A percentile compares a stretch with the other conserved stretches of the same genome.
Evolutionary conservation across 371 early-diverging fungal species (phyloP).

Genomic region (Quaeritorhiza haematococci): DNA sequence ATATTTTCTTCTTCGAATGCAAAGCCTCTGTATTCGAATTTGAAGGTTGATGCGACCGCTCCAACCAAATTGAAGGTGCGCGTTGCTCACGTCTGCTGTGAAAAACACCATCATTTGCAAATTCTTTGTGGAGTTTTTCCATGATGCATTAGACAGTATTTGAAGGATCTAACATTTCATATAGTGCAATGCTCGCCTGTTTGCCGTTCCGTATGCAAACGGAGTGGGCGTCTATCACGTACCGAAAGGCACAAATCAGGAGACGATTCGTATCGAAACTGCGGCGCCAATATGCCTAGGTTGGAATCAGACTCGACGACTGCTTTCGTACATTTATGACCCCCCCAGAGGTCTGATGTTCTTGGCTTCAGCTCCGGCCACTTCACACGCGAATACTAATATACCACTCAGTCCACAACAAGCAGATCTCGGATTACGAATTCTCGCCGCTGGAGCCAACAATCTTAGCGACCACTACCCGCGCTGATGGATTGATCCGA

Average conservation of each 20-base stretch:
- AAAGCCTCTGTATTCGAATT: constrained; percentile 14
- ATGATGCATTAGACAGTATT: too few relatives aligned
- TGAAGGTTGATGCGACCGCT: constrained; percentile 13
- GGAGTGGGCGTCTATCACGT: constrained; percentile 12
- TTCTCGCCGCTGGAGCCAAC: constrained; percentile 9
- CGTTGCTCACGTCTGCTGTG: background rate
- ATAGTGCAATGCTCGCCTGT: constrained; percentile 1
- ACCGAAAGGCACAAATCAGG: background rate
- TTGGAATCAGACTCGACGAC: too few relatives aligned
- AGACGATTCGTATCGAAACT: constrained; percentile 7
- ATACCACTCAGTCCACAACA: constrained; percentile 17
- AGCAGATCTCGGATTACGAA: constrained; percentile 22
- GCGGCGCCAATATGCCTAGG: constrained; percentile 10
- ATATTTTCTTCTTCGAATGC: constrained; percentile 2
- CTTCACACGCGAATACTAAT: background rate
- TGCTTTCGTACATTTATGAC: background rate
- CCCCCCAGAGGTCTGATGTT: background rate
- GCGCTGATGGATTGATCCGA: constrained; percentile 16
- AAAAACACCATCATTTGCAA: background rate
- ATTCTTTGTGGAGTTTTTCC: too few relatives aligned
- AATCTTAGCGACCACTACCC: constrained; percentile 14
- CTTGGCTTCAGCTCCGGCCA: background rate
- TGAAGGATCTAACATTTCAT: background rate
- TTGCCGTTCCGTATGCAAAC: constrained; percentile 7
- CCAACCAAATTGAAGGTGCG: constrained; percentile 15